Evolutionary conservation across 345 rosid species (phyloP).

Genomic region (Moringa oleifera): DNA sequence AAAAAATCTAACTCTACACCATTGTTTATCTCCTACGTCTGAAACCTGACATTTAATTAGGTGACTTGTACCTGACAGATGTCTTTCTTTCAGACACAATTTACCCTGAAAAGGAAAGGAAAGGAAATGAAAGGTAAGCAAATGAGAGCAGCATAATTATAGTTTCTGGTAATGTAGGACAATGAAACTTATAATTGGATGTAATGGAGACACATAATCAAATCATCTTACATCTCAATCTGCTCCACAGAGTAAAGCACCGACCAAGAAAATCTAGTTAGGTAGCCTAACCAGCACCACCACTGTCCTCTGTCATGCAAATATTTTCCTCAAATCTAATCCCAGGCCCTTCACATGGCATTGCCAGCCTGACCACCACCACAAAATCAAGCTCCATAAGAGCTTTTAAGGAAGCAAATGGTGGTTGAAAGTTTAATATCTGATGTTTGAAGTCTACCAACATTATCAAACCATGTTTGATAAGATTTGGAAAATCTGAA

Average conservation of each 20-base stretch:
- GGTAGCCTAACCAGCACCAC: constrained; percentile 23
- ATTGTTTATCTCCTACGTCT: too few species aligned
- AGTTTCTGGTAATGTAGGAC: constrained; percentile 15
- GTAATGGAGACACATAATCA: constrained; percentile 6
- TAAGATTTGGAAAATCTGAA: constrained; percentile 14
- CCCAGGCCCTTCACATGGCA: background rate
- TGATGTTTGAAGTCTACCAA: constrained; percentile 29
- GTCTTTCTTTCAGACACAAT: too few species aligned
- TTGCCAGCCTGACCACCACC: constrained; percentile 20
- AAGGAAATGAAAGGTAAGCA: too few species aligned
- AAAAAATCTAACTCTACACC: too few species aligned
- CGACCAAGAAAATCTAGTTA: constrained; percentile 29
- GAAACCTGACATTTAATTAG: too few species aligned
- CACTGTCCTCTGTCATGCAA: too few species aligned
- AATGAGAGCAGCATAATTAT: constrained; percentile 6
- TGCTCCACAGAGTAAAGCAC: constrained; percentile 12
- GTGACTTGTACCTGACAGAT: too few species aligned
- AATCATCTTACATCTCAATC: too few species aligned
- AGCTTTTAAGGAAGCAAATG: constrained; percentile 33
- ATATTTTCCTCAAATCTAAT: background rate
- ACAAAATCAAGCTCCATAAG: background rate
- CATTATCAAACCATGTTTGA: constrained; percentile 29
- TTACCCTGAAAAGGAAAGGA: too few species aligned
- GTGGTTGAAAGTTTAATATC: constrained; percentile 11
- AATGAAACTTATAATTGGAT: constrained; percentile 1